A percentile compares a stretch with the other conserved stretches of the same genome.
Evolutionary conservation across 345 rosid genomes (phyloP).

Genomic region (Salix dunnii): DNA sequence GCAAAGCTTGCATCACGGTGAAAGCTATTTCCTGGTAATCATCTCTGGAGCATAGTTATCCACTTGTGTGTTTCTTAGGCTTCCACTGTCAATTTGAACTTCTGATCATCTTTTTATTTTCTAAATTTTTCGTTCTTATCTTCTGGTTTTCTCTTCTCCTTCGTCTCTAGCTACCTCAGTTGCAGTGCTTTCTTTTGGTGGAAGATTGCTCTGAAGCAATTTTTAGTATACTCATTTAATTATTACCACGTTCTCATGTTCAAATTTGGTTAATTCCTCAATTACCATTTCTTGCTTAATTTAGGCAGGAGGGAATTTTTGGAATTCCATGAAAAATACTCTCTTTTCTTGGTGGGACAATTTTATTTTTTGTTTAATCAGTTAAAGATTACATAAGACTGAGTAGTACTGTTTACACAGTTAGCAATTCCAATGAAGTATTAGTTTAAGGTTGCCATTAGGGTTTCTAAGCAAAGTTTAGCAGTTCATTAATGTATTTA

Average conservation of each 20-base stretch:
- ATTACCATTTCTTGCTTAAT: conserved; percentile 14
- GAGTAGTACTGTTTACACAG: conserved; percentile 20
- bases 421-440: conserved; percentile 10
- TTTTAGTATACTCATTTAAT: neutral
- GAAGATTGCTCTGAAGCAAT: neutral
- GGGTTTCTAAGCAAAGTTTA: conserved; percentile 23
- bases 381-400: neutral
- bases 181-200: neutral
- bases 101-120: neutral
- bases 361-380: neutral
- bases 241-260: neutral
- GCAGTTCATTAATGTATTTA: neutral
- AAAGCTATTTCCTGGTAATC: conserved; percentile 92
- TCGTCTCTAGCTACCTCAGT: neutral
- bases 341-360: neutral
- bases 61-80: neutral
- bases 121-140: neutral
- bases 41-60: neutral
- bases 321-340: conserved; percentile 31
- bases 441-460: conserved; percentile 6
- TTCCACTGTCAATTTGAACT: neutral
- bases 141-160: neutral
- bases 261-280: neutral
- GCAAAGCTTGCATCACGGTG: conserved; percentile 83
- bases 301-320: conserved; percentile 32